These are phyloP conservation scores for Colletotrichum sp. DNA, from an alignment of 2,329 filamentous ascomycete genomes.

Conservation along the genomic window DNA sequence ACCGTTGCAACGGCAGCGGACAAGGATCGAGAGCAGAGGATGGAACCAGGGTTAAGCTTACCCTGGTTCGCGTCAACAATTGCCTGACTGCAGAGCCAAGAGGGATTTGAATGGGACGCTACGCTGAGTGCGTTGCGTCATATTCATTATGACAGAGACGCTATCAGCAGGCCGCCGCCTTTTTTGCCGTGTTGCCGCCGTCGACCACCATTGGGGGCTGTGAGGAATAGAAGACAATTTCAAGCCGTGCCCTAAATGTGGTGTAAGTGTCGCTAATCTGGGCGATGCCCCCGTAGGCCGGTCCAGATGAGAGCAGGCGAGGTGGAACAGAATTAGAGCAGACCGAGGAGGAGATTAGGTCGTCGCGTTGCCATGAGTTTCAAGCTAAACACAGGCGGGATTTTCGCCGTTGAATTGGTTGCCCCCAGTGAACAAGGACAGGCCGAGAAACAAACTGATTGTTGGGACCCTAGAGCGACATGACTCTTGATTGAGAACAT, in stretches of 20 bases:
- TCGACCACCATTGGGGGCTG: background rate
- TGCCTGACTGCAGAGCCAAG: conserved; percentile 4
- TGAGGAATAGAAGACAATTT: background rate
- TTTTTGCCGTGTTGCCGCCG: background rate
- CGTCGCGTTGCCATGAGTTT: background rate
- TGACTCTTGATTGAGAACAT: background rate
- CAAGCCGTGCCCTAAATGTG: background rate
- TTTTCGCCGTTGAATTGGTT: background rate
- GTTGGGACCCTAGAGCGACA: background rate
- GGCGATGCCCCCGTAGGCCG: background rate
- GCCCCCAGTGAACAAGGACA: background rate
- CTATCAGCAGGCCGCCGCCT: background rate
- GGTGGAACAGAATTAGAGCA: background rate
- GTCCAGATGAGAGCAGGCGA: background rate
- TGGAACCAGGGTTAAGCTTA: conserved; percentile 4
- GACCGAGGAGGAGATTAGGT: background rate
- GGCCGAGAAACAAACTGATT: background rate
- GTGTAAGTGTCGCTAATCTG: background rate
- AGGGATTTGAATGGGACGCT: conserved; percentile 12
- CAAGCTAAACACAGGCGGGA: background rate
- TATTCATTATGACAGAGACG: background rate
- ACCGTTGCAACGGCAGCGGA: background rate
- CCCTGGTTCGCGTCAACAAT: conserved; percentile 3
- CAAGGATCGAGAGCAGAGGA: background rate
- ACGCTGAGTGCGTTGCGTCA: conserved; percentile 11